Evolutionary conservation across 352 stramenopile species (phyloP).

Genomic region (Globisporangium carolinianum): DNA sequence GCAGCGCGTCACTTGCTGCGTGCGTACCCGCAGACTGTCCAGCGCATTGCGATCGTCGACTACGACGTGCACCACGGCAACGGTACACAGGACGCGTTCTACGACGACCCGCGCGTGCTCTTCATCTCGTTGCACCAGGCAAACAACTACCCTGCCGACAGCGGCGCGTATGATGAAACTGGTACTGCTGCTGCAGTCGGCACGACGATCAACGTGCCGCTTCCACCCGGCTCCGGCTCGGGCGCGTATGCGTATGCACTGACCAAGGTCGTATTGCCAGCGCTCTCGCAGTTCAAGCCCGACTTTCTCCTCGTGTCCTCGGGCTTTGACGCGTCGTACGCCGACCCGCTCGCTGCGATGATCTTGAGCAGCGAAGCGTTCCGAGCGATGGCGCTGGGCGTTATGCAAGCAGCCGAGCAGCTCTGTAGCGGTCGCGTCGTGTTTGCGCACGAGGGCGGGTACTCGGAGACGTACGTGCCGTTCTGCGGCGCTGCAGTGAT

Average conservation of each 20-base stretch:
- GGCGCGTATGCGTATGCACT: slow-evolving; percentile 76
- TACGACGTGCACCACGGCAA: slow-evolving; percentile 96
- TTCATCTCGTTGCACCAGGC: slow-evolving; percentile 78
- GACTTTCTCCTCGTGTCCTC: slow-evolving; percentile 77
- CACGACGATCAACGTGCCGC: slow-evolving; percentile 80
- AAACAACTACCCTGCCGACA: slow-evolving; percentile 76
- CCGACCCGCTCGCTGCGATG: slow-evolving; percentile 78
- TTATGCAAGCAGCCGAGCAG: slow-evolving; percentile 35
- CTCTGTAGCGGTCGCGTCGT: slow-evolving; percentile 53
- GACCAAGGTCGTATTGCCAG: slow-evolving; percentile 52
- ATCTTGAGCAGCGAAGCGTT: slow-evolving; percentile 77
- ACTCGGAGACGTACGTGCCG: slow-evolving; percentile 87
- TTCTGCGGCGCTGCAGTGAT: slow-evolving; percentile 85
- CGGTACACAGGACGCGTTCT: slow-evolving; percentile 91
- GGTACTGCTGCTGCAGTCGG: slow-evolving; percentile 29
- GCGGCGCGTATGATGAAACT: slow-evolving; percentile 32
- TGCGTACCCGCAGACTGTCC: slow-evolving; percentile 60
- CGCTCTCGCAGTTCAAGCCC: slow-evolving; percentile 59
- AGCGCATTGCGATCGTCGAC: slow-evolving; percentile 92
- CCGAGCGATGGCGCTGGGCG: slow-evolving; percentile 47
- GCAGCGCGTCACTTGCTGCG: slow-evolving; percentile 38
- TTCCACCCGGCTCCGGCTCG: slow-evolving; percentile 68
- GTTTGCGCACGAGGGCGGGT: slow-evolving; percentile 77
- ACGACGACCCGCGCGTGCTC: slow-evolving; percentile 62
- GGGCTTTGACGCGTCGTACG: slow-evolving; percentile 74